Percentiles rank a stretch among this genome's conserved stretches.
Evolutionary conservation across 1,284 basidiomycete genomes (phyloP).

Genomic region (Rhodotorula sp.): DNA sequence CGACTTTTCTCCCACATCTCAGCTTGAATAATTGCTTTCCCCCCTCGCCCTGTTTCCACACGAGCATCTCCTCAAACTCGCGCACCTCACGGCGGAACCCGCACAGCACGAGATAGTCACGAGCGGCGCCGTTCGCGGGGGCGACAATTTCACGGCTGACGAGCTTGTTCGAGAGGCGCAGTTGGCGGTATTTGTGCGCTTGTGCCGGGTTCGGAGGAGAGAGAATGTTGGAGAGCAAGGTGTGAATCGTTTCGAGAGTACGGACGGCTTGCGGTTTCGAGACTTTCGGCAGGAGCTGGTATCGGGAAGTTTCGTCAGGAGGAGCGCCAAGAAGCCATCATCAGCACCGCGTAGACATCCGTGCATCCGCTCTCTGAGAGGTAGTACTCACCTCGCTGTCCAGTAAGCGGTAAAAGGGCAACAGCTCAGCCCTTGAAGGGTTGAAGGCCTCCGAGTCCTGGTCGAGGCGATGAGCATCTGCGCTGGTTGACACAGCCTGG

Average conservation of each 20-base stretch:
- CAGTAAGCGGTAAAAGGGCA: constrained; percentile 26
- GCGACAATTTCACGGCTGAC: constrained; percentile 20
- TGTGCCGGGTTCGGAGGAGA: constrained; percentile 28
- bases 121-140: constrained; percentile 7
- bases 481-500: background rate
- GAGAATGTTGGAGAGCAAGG: constrained; percentile 30
- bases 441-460: constrained; percentile 14
- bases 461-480: constrained; percentile 5
- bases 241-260: constrained; percentile 27
- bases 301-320: background rate
- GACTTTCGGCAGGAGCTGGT: constrained; percentile 30
- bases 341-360: background rate
- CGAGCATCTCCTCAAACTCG: constrained; percentile 24
- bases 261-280: constrained; percentile 32
- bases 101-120: constrained; percentile 24
- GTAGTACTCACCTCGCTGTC: constrained; percentile 20
- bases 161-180: constrained; percentile 31
- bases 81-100: constrained; percentile 10
- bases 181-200: constrained; percentile 31
- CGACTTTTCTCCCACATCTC: constrained; percentile 12
- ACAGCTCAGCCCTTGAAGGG: constrained; percentile 17
- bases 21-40: constrained; percentile 22
- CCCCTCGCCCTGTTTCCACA: constrained; percentile 16
- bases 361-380: background rate
- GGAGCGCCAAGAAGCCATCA: background rate